Percentiles rank a stretch among this genome's conserved stretches.
Evolutionary conservation across 768 basidiomycete species (phyloP).

Genomic region (Polyporus arcularius): DNA sequence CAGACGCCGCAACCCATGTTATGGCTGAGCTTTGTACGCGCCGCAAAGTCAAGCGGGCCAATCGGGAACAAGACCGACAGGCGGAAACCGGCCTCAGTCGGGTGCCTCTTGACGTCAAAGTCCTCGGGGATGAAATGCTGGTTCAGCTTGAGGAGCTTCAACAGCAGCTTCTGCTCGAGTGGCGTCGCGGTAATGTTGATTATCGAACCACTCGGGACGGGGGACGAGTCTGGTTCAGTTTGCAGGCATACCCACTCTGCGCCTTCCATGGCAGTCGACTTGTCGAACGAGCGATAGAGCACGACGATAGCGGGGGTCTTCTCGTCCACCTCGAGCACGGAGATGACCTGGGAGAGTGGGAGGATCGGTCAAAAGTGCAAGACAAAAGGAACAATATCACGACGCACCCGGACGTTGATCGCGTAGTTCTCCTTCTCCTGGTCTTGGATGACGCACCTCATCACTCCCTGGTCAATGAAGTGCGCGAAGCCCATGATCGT

Average conservation of each 20-base stretch:
- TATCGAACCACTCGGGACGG: background rate
- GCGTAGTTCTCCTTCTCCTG: background rate
- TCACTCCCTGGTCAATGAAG: slow-evolving; percentile 5
- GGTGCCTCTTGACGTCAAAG: slow-evolving; percentile 26
- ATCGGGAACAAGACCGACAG: slow-evolving; percentile 40
- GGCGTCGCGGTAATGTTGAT: slow-evolving; percentile 9
- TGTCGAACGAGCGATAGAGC: slow-evolving; percentile 5
- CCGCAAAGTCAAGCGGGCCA: slow-evolving; percentile 35
- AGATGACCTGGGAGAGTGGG: slow-evolving; percentile 1
- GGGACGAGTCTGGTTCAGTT: background rate
- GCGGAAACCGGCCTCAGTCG: slow-evolving; percentile 26
- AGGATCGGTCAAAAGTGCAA: background rate
- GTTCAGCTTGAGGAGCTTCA: slow-evolving; percentile 35
- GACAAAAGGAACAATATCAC: too few relatives aligned
- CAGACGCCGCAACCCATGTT: slow-evolving; percentile 41
- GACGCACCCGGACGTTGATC: slow-evolving; percentile 14
- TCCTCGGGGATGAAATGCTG: slow-evolving; percentile 29
- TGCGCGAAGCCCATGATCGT: slow-evolving; percentile 10
- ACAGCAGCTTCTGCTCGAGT: slow-evolving; percentile 35
- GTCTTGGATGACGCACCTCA: slow-evolving; percentile 11
- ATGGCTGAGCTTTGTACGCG: slow-evolving; percentile 36
- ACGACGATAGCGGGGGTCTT: slow-evolving; percentile 13
- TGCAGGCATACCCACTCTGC: background rate
- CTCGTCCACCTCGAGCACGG: slow-evolving; percentile 5
- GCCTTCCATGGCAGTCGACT: background rate